phyloP scores from a whole-genome alignment of 306 rosid genomes.

The Lathyrus oleraceus region DNA sequence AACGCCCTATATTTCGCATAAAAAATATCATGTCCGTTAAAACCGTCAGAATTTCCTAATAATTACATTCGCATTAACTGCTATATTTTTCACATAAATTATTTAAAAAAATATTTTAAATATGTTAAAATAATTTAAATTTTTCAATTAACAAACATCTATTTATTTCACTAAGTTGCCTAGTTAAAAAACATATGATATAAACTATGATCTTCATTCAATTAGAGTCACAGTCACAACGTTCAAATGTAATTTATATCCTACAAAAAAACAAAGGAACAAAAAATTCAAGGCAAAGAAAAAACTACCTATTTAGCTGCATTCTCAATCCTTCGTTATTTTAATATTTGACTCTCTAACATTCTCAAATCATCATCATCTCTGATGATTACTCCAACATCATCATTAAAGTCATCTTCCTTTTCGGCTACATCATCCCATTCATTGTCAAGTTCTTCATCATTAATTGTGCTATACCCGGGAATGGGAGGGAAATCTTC shows the following conservation, averaged over 20 bases:
- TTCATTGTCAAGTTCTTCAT: constrained; percentile 3
- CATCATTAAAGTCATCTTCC: constrained; percentile 37
- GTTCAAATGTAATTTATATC: constrained; percentile 22
- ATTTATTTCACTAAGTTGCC: background rate
- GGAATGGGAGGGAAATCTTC: constrained; percentile 95
- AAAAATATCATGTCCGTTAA: no score
- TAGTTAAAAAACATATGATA: background rate
- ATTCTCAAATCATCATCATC: constrained; percentile 37
- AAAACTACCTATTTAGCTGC: constrained; percentile 35
- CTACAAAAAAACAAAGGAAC: background rate
- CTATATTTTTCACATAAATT: no score
- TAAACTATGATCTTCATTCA: constrained; percentile 16
- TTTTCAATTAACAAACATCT: background rate
- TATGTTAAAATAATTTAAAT: no score
- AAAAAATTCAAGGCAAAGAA: constrained; percentile 5
- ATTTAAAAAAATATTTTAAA: no score
- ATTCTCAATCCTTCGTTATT: constrained; percentile 36
- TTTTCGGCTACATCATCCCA: constrained; percentile 44
- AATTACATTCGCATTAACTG: no score
- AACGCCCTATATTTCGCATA: no score
- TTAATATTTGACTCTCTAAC: constrained; percentile 16
- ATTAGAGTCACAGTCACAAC: constrained; percentile 18
- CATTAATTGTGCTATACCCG: constrained; percentile 49
- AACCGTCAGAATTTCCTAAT: no score
- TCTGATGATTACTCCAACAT: constrained; percentile 38